These are phyloP conservation scores for Lentinus tigrinus DNA, from an alignment of 768 basidiomycete genomes.

Conservation along the genomic window DNA sequence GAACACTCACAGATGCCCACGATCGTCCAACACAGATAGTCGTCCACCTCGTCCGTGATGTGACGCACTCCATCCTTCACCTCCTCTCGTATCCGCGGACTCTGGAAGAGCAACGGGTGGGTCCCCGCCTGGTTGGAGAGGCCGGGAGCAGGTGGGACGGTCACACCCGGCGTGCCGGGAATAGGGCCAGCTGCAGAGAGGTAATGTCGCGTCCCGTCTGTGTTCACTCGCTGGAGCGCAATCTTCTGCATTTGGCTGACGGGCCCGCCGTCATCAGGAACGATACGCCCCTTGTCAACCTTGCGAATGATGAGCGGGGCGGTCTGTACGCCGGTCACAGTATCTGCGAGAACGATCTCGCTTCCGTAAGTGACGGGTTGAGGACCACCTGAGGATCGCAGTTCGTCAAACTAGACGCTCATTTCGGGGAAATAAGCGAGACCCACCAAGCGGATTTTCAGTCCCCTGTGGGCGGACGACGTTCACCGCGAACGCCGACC, in stretches of 20 bases:
- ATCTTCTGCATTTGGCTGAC: slow-evolving; percentile 98
- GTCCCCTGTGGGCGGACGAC: slow-evolving; percentile 58
- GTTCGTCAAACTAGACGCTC: neutral
- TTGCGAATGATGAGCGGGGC: slow-evolving; percentile 87
- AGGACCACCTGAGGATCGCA: slow-evolving; percentile 42
- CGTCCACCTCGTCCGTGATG: slow-evolving; percentile 88
- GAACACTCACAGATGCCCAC: slow-evolving; percentile 82
- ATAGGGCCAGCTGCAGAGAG: slow-evolving; percentile 85
- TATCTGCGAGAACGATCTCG: slow-evolving; percentile 82
- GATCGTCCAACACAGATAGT: slow-evolving; percentile 95
- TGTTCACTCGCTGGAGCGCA: slow-evolving; percentile 80
- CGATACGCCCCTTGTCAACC: slow-evolving; percentile 86
- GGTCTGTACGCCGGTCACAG: slow-evolving; percentile 81
- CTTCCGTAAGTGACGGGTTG: slow-evolving; percentile 91
- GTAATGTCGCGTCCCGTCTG: slow-evolving; percentile 83
- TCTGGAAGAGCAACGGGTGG: slow-evolving; percentile 76
- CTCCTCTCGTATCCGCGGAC: slow-evolving; percentile 80
- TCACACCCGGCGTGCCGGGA: slow-evolving; percentile 70
- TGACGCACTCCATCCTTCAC: slow-evolving; percentile 72
- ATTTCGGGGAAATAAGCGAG: neutral
- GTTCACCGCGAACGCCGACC: slow-evolving; percentile 95
- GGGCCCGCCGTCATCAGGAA: slow-evolving; percentile 86
- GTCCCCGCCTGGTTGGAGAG: slow-evolving; percentile 75
- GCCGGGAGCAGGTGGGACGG: slow-evolving; percentile 70
- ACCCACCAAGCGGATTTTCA: slow-evolving; percentile 67